A percentile compares a stretch with the other conserved stretches of the same genome.
phyloP scores from a whole-genome alignment of 345 rosid species.

The Pugionium cornutum region DNA sequence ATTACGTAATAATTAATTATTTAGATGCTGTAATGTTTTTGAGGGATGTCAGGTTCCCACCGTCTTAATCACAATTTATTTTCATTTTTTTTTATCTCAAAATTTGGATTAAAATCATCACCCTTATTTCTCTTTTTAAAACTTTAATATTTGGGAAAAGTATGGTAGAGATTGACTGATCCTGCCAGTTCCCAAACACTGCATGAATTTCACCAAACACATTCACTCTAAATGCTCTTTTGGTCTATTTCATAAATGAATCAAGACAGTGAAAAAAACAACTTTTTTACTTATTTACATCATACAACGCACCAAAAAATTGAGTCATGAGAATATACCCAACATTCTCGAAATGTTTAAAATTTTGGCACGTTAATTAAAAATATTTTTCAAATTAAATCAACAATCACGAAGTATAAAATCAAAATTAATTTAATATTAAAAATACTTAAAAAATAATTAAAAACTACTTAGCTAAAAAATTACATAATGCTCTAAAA shows the following conservation, averaged over 20 bases:
- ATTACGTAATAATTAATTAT: not conserved
- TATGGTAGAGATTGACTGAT: slow-evolving; percentile 27
- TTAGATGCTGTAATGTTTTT: not conserved
- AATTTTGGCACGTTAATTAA: too few species aligned
- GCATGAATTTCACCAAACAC: slow-evolving; percentile 28
- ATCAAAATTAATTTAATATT: too few species aligned
- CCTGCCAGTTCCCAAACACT: slow-evolving; percentile 33
- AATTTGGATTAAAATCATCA: slow-evolving; percentile 10
- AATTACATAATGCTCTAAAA: not conserved
- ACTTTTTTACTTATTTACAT: not conserved
- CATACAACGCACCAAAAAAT: not conserved
- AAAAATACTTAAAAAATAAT: too few species aligned
- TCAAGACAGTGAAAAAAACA: not conserved
- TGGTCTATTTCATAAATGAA: not conserved
- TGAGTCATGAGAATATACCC: too few species aligned
- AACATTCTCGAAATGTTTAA: too few species aligned
- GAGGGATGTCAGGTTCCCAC: slow-evolving; percentile 10
- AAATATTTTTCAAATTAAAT: too few species aligned
- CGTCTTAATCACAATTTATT: not conserved
- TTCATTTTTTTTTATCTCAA: not conserved
- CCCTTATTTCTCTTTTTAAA: not conserved
- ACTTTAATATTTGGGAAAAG: slow-evolving; percentile 2
- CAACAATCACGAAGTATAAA: not conserved
- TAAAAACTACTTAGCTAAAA: too few species aligned
- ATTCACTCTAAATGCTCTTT: slow-evolving; percentile 12